phyloP scores from a whole-genome alignment of 345 rosid genomes.

The Mangifera indica region DNA sequence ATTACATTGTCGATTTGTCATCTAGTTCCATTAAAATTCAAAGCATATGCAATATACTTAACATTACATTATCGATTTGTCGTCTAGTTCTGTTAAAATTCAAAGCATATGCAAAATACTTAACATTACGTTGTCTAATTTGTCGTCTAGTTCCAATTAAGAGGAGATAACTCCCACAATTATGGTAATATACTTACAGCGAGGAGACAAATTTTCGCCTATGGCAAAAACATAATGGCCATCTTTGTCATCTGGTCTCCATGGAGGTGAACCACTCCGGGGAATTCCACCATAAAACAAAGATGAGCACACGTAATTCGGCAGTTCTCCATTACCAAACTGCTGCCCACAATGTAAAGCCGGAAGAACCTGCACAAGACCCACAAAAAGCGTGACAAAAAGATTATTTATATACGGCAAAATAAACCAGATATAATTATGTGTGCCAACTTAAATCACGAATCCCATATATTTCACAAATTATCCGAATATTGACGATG shows the following conservation, averaged over 20 bases:
- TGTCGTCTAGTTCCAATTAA: no score
- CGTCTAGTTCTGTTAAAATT: no score
- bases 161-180: not conserved
- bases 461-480: not conserved
- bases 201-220: slow-evolving; percentile 63
- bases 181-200: slow-evolving; percentile 43
- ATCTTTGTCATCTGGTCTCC: slow-evolving; percentile 85
- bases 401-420: no score
- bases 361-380: slow-evolving; percentile 44
- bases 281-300: slow-evolving; percentile 48
- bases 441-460: not conserved
- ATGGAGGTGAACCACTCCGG: slow-evolving; percentile 60
- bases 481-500: not conserved
- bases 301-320: slow-evolving; percentile 46
- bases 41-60: not conserved
- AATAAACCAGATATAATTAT: not conserved
- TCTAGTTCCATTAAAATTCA: no score
- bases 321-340: slow-evolving; percentile 42
- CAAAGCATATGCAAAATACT: not conserved
- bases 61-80: not conserved
- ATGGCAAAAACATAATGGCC: slow-evolving; percentile 70
- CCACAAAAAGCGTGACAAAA: not conserved
- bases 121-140: not conserved
- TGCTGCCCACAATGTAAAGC: slow-evolving; percentile 57
- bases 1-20: not conserved